Conservation (phyloP, 2,329 filamentous ascomycete genomes). For the Penicillium sp. region DNA sequence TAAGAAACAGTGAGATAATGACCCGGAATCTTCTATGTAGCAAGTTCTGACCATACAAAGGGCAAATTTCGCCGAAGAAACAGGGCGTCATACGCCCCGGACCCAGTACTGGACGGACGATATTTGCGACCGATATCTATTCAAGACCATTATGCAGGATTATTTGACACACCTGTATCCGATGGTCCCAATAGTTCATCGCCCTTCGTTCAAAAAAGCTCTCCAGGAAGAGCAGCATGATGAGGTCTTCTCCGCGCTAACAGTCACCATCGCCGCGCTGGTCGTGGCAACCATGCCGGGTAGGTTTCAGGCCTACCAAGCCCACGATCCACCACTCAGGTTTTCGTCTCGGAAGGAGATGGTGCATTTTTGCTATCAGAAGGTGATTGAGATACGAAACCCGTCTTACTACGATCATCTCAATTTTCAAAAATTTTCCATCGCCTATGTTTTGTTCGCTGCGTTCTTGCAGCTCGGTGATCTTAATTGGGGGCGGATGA, state of each 20-base stretch:
- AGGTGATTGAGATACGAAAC: conserved; percentile 6
- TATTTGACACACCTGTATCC: conserved; percentile 16
- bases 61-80: background rate
- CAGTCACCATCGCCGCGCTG: conserved; percentile 9
- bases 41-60: background rate
- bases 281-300: conserved; percentile 15
- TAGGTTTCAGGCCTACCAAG: conserved; percentile 9
- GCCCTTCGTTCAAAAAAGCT: conserved; percentile 11
- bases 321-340: background rate
- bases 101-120: conserved; percentile 9
- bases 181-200: conserved; percentile 15
- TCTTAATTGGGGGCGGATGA: conserved; percentile 37
- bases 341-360: conserved; percentile 13
- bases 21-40: too few species aligned
- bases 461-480: conserved; percentile 38
- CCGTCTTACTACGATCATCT: conserved; percentile 16
- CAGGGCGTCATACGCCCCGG: background rate
- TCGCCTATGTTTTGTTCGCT: conserved; percentile 34
- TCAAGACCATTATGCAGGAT: conserved; percentile 15
- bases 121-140: conserved; percentile 12
- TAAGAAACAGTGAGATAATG: conserved; percentile 10
- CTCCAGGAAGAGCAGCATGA: conserved; percentile 6
- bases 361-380: conserved; percentile 12
- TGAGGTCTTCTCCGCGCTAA: conserved; percentile 7
- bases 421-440: conserved; percentile 38